These are phyloP conservation scores for Kluyveromyces sp. DNA, from an alignment of 1,139 yeast species.

Conservation along the genomic window DNA sequence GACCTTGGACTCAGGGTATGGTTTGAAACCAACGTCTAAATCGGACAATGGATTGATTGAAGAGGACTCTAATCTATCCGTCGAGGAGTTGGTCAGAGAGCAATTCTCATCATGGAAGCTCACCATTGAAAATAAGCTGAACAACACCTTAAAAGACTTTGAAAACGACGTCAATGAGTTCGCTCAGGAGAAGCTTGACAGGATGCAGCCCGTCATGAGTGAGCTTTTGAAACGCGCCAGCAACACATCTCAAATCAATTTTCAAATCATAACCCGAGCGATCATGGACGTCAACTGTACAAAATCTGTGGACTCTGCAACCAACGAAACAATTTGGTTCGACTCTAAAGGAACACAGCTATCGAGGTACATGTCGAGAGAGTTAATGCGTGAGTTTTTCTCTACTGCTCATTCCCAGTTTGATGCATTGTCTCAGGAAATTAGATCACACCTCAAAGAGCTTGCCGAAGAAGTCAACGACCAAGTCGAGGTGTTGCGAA, in stretches of 20 bases:
- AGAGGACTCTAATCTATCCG: slow-evolving; percentile 12
- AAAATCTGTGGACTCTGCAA: slow-evolving; percentile 38
- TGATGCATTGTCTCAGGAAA: slow-evolving; percentile 34
- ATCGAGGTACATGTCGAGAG: slow-evolving; percentile 43
- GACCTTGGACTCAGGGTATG: slow-evolving; percentile 9
- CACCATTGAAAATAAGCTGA: slow-evolving; percentile 18
- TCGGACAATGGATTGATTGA: neutral
- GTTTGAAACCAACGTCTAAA: neutral
- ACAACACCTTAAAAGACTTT: slow-evolving; percentile 16
- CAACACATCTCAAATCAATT: slow-evolving; percentile 38
- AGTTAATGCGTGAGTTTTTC: slow-evolving; percentile 47
- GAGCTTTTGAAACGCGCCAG: slow-evolving; percentile 40
- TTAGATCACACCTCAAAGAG: slow-evolving; percentile 33
- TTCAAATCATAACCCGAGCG: slow-evolving; percentile 40
- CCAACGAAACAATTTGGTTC: slow-evolving; percentile 34
- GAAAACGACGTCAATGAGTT: slow-evolving; percentile 31
- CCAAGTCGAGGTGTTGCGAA: slow-evolving; percentile 42
- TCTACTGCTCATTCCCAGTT: slow-evolving; percentile 34
- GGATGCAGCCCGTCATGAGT: slow-evolving; percentile 37
- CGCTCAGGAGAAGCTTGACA: slow-evolving; percentile 33
- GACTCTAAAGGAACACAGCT: slow-evolving; percentile 32
- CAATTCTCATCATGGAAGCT: slow-evolving; percentile 19
- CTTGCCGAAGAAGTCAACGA: slow-evolving; percentile 37
- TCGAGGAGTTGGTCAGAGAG: slow-evolving; percentile 16
- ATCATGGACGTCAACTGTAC: slow-evolving; percentile 46